These are phyloP conservation scores for Creolimax fragrantissima DNA, from an alignment of 78 protist species.

Conservation along the genomic window DNA sequence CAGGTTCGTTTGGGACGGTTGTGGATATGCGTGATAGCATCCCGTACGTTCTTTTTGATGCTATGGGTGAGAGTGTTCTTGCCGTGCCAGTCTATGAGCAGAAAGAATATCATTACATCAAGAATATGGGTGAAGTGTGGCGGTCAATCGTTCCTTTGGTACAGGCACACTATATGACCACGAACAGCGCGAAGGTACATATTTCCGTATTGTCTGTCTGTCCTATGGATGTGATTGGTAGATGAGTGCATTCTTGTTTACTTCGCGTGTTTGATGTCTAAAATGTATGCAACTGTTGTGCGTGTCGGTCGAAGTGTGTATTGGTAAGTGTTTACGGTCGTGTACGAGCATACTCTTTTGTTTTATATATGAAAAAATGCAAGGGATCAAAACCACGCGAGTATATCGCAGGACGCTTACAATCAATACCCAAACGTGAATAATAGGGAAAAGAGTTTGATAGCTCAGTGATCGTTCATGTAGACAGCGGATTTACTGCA, in stretches of 20 bases:
- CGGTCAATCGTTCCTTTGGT: not conserved
- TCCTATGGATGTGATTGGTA: no score
- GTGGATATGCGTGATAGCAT: not conserved
- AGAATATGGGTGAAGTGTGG: not conserved
- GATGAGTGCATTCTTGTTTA: no score
- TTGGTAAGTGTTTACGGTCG: no score
- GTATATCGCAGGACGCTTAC: no score
- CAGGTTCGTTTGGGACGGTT: not conserved
- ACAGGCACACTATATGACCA: not conserved
- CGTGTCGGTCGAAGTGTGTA: no score
- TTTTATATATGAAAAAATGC: no score
- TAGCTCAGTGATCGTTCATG: not conserved
- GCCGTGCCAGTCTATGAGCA: not conserved
- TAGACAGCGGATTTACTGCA: not conserved
- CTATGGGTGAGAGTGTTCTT: not conserved
- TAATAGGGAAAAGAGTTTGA: not conserved
- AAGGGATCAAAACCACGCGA: no score
- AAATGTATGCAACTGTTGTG: no score
- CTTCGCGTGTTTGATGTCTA: no score
- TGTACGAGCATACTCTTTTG: no score
- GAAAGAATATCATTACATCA: not conserved
- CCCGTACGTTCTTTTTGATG: not conserved
- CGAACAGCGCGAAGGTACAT: not conserved
- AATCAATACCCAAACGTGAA: no score
- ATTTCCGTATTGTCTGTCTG: no score